phyloP scores from a whole-genome alignment of 2,329 filamentous ascomycete genomes.

The Teratosphaeria gauchensis region DNA sequence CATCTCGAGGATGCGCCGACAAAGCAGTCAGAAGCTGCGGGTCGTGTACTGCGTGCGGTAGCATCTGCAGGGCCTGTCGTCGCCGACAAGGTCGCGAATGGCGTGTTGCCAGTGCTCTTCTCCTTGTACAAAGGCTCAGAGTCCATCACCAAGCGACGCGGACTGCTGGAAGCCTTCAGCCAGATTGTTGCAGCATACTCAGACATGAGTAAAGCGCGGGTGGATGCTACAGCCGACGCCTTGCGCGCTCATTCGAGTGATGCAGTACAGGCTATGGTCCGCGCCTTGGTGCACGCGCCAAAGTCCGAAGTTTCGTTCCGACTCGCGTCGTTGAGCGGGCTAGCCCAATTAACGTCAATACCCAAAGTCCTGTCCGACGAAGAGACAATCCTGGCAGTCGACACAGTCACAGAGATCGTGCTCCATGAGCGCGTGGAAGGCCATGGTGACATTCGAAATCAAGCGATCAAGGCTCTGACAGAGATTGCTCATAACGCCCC shows the following conservation, averaged over 20 bases:
- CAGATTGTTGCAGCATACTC: slow-evolving; percentile 50
- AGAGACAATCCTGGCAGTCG: slow-evolving; percentile 42
- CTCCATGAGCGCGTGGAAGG: slow-evolving; percentile 49
- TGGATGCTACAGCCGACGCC: slow-evolving; percentile 37
- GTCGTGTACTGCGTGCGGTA: slow-evolving; percentile 49
- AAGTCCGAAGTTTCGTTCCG: slow-evolving; percentile 42
- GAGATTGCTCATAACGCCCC: slow-evolving; percentile 55
- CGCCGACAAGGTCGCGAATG: slow-evolving; percentile 46
- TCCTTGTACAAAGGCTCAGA: slow-evolving; percentile 52
- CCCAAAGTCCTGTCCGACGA: slow-evolving; percentile 33
- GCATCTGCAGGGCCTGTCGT: slow-evolving; percentile 46
- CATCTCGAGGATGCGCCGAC: slow-evolving; percentile 59
- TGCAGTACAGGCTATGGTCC: slow-evolving; percentile 32
- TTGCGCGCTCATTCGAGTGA: slow-evolving; percentile 32
- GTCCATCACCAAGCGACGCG: slow-evolving; percentile 52
- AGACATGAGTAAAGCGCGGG: slow-evolving; percentile 5
- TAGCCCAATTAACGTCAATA: slow-evolving; percentile 34
- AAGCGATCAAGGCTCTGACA: slow-evolving; percentile 49
- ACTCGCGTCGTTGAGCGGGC: slow-evolving; percentile 34
- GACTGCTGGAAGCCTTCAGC: slow-evolving; percentile 51
- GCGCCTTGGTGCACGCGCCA: slow-evolving; percentile 35
- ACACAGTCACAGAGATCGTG: slow-evolving; percentile 52
- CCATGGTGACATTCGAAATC: slow-evolving; percentile 47
- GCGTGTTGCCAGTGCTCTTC: slow-evolving; percentile 49
- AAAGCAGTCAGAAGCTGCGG: slow-evolving; percentile 56